Evolutionary conservation across 768 basidiomycete species (phyloP).

Genomic region (Boletus vinaceobasis): DNA sequence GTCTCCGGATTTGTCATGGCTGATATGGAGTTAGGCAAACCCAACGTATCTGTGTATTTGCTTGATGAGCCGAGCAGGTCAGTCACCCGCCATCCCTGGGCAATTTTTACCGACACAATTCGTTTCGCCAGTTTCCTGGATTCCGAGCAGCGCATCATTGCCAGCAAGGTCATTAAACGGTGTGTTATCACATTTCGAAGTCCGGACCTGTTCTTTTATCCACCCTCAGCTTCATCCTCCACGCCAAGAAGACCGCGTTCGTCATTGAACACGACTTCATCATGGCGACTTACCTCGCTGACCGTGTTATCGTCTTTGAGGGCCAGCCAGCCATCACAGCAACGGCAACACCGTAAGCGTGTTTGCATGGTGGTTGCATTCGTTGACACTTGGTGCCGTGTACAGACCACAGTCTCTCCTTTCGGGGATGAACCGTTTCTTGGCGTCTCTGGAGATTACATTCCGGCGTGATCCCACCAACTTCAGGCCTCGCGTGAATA

Average conservation of each 20-base stretch:
- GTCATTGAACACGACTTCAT: constrained; percentile 99
- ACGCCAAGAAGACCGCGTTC: constrained; percentile 97
- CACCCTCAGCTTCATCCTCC: constrained; percentile 74
- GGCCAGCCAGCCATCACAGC: constrained; percentile 84
- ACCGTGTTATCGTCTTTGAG: constrained; percentile 92
- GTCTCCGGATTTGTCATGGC: not conserved
- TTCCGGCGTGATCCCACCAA: constrained; percentile 98
- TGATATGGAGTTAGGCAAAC: constrained; percentile 49
- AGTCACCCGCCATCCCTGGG: constrained; percentile 17
- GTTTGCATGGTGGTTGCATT: not conserved
- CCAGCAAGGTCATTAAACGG: constrained; percentile 97
- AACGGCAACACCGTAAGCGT: constrained; percentile 82
- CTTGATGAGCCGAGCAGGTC: constrained; percentile 91
- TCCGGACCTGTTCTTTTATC: constrained; percentile 1
- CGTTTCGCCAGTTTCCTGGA: constrained; percentile 73
- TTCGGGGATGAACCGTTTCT: constrained; percentile 97
- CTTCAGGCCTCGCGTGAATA: constrained; percentile 87
- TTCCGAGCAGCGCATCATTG: constrained; percentile 98
- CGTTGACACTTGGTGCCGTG: not conserved
- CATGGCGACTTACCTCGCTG: constrained; percentile 99
- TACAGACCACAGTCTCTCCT: constrained; percentile 87
- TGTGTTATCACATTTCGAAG: constrained; percentile 28
- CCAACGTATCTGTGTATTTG: constrained; percentile 84
- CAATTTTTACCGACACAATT: constrained; percentile 2
- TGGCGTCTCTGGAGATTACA: constrained; percentile 93